Evolutionary conservation across 2,329 filamentous ascomycete genomes (phyloP).

Genomic region (Fusarium penzigii): DNA sequence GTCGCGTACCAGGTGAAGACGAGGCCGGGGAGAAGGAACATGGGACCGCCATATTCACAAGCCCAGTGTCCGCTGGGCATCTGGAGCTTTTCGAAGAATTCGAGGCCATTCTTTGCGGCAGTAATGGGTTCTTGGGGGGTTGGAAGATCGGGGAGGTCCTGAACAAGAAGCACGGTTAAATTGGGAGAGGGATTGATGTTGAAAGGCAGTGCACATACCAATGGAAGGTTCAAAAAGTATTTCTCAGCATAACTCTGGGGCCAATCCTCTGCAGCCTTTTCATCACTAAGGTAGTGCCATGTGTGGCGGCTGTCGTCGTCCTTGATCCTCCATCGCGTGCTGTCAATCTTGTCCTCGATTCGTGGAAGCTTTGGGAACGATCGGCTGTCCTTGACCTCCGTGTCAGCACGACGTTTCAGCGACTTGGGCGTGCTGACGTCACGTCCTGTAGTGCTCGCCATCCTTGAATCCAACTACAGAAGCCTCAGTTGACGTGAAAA

Average conservation of each 20-base stretch:
- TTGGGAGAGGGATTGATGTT: too few relatives aligned
- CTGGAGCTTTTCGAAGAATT: constrained; percentile 89
- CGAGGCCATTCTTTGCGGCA: constrained; percentile 77
- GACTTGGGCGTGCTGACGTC: constrained; percentile 34
- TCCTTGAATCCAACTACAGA: constrained; percentile 11
- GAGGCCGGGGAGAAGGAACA: constrained; percentile 89
- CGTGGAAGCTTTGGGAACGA: constrained; percentile 47
- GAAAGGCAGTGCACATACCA: constrained; percentile 51
- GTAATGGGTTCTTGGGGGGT: constrained; percentile 72
- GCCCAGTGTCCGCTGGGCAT: constrained; percentile 90
- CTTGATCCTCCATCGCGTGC: constrained; percentile 78
- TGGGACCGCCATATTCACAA: constrained; percentile 95
- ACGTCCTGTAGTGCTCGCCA: constrained; percentile 33
- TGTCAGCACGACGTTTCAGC: constrained; percentile 46
- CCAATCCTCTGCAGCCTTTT: constrained; percentile 71
- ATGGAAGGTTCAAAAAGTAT: constrained; percentile 78
- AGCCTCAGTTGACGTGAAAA: neutral
- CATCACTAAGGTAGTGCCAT: constrained; percentile 87
- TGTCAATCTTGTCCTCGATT: constrained; percentile 68
- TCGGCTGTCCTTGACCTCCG: constrained; percentile 32
- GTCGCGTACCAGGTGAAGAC: constrained; percentile 88
- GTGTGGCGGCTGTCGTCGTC: constrained; percentile 85
- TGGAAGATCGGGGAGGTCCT: constrained; percentile 76
- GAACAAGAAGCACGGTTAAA: neutral
- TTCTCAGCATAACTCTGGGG: constrained; percentile 89